These are phyloP conservation scores for Ceratobasidium sp. DNA, from an alignment of 1,284 basidiomycete species.

Conservation along the genomic window DNA sequence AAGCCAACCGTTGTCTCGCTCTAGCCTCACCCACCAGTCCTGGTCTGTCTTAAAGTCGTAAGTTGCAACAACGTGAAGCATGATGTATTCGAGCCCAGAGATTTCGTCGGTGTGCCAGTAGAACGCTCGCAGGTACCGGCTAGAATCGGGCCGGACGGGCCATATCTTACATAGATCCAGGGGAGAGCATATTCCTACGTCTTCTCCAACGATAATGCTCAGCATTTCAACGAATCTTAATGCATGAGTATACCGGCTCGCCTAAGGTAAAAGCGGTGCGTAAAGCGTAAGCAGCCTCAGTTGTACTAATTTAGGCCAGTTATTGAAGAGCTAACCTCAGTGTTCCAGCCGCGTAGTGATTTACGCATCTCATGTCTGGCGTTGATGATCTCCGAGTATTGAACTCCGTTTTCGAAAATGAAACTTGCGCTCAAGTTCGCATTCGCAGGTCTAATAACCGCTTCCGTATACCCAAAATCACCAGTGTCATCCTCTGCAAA, in stretches of 20 bases:
- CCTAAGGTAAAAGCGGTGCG: not conserved
- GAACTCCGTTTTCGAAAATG: slow-evolving; percentile 3
- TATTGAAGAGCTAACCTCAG: no score
- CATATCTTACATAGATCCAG: slow-evolving; percentile 37
- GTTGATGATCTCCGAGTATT: not conserved
- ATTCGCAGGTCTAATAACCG: not conserved
- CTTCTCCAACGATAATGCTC: slow-evolving; percentile 9
- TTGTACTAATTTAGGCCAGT: no score
- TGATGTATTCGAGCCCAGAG: slow-evolving; percentile 19
- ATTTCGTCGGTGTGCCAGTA: slow-evolving; percentile 23
- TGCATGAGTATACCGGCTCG: not conserved
- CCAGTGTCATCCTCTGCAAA: not conserved
- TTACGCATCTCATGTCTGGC: no score
- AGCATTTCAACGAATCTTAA: not conserved
- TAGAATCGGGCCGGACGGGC: slow-evolving; percentile 13
- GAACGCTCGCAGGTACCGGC: slow-evolving; percentile 21
- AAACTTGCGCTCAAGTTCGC: not conserved
- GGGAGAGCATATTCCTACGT: slow-evolving; percentile 13
- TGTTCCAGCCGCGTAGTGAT: not conserved
- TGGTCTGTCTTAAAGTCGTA: not conserved
- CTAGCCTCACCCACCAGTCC: slow-evolving; percentile 37
- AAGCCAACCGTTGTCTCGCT: slow-evolving; percentile 27
- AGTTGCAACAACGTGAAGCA: slow-evolving; percentile 17
- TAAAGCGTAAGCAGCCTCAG: no score
- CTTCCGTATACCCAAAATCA: not conserved